phyloP scores from a whole-genome alignment of 768 basidiomycete genomes.

The Auriscalpium vulgare region DNA sequence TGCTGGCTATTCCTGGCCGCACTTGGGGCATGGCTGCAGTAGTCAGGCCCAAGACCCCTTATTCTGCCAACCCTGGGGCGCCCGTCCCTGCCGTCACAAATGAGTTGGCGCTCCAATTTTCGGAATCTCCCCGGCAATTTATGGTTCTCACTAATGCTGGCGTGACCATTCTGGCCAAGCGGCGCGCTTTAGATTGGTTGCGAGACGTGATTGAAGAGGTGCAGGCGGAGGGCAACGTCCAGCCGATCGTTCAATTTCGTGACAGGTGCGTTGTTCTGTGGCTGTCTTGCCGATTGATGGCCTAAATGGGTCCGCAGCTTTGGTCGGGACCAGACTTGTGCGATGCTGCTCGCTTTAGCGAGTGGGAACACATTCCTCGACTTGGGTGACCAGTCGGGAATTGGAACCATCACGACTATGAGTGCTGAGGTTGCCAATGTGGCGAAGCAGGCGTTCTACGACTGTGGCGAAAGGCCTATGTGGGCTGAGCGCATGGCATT shows the following conservation, averaged over 20 bases:
- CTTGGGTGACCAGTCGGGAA: slow-evolving; percentile 36
- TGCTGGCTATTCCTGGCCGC: slow-evolving; percentile 72
- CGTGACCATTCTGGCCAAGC: slow-evolving; percentile 70
- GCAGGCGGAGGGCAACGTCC: slow-evolving; percentile 66
- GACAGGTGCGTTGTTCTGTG: slow-evolving; percentile 40
- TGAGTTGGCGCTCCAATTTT: slow-evolving; percentile 77
- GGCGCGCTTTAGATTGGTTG: slow-evolving; percentile 80
- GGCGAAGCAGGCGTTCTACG: slow-evolving; percentile 82
- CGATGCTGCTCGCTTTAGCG: slow-evolving; percentile 84
- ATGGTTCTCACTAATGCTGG: slow-evolving; percentile 86
- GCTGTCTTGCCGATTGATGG: not conserved
- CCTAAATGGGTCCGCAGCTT: slow-evolving; percentile 43
- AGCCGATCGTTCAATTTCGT: slow-evolving; percentile 76
- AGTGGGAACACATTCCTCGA: slow-evolving; percentile 79
- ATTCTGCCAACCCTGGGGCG: slow-evolving; percentile 26
- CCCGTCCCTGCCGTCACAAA: slow-evolving; percentile 57
- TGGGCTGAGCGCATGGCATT: slow-evolving; percentile 76
- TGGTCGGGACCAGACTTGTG: slow-evolving; percentile 86
- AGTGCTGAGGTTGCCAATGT: slow-evolving; percentile 57
- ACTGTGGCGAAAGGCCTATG: slow-evolving; percentile 76
- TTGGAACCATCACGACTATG: slow-evolving; percentile 40
- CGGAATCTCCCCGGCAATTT: slow-evolving; percentile 68
- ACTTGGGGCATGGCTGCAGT: slow-evolving; percentile 78
- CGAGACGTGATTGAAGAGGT: slow-evolving; percentile 76
- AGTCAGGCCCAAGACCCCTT: slow-evolving; percentile 23